These are phyloP conservation scores for Mucor irregularis DNA, from an alignment of 371 early-diverging fungal species.

Conservation along the genomic window DNA sequence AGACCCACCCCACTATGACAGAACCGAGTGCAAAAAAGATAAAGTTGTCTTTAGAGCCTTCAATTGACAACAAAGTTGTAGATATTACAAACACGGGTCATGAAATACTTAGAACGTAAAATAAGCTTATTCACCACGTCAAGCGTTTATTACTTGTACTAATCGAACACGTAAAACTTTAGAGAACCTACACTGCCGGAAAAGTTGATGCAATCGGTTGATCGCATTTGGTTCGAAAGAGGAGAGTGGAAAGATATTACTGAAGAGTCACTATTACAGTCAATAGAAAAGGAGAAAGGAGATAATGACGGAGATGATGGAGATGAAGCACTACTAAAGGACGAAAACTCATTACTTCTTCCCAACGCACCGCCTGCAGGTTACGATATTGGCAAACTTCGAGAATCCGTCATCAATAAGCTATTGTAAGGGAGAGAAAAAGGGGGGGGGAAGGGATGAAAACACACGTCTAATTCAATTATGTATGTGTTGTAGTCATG, in stretches of 20 bases:
- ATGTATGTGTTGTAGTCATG: slow-evolving; percentile 40
- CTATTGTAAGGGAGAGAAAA: slow-evolving; percentile 29
- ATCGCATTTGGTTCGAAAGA: slow-evolving; percentile 54
- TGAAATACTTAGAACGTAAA: slow-evolving; percentile 58
- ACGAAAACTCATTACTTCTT: slow-evolving; percentile 4
- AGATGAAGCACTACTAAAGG: not conserved
- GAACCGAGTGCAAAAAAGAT: slow-evolving; percentile 44
- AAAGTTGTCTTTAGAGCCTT: slow-evolving; percentile 57
- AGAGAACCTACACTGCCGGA: slow-evolving; percentile 59
- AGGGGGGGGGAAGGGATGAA: not conserved
- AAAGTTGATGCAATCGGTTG: slow-evolving; percentile 57
- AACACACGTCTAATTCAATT: not conserved
- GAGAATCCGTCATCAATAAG: slow-evolving; percentile 47
- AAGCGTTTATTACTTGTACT: too few relatives aligned
- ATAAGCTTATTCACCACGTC: not conserved
- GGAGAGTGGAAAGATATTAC: slow-evolving; percentile 58
- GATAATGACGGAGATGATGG: not conserved
- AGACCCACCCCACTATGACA: too few relatives aligned
- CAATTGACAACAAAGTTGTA: slow-evolving; percentile 45
- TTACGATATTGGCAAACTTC: slow-evolving; percentile 38
- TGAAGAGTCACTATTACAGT: slow-evolving; percentile 39
- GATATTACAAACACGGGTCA: slow-evolving; percentile 61
- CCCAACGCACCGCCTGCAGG: slow-evolving; percentile 19
- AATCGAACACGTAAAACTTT: not conserved
- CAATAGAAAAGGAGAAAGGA: slow-evolving; percentile 19